A percentile compares a stretch with the other conserved stretches of the same genome.
phyloP scores from a whole-genome alignment of 192 early-diverging fungal genomes.

The Lunasporangiospora selenospora region DNA sequence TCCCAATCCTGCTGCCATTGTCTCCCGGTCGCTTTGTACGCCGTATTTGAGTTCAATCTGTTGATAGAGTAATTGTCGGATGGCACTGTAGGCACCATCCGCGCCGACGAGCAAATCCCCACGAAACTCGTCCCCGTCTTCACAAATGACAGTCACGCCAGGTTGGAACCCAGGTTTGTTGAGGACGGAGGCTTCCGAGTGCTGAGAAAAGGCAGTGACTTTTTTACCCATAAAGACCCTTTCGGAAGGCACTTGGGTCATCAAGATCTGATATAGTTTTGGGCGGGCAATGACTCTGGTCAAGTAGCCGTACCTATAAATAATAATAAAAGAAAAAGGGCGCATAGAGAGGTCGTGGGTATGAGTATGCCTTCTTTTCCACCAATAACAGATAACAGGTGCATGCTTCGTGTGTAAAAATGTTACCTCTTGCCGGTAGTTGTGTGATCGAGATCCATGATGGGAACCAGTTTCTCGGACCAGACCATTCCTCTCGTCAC shows the following conservation, averaged over 20 bases:
- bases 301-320: constrained; percentile 21
- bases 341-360: no score
- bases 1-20: no score
- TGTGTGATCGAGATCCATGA: constrained; percentile 30
- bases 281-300: constrained; percentile 23
- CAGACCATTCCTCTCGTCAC: constrained; percentile 28
- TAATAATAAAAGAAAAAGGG: no score
- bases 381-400: no score
- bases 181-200: neutral
- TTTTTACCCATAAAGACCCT: constrained; percentile 16
- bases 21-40: neutral
- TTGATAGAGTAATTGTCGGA: constrained; percentile 12
- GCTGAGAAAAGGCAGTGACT: constrained; percentile 4
- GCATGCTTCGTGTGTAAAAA: no score
- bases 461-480: constrained; percentile 26
- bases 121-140: constrained; percentile 3
- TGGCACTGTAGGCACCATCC: constrained; percentile 21
- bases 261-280: constrained; percentile 22
- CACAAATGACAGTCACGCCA: neutral
- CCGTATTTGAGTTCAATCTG: constrained; percentile 11
- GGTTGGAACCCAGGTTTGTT: constrained; percentile 1
- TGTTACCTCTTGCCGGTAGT: constrained; percentile 15
- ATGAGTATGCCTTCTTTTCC: no score
- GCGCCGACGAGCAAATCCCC: constrained; percentile 33
- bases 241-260: constrained; percentile 7